Evolutionary conservation across 768 basidiomycete species (phyloP).

Genomic region (Scleroderma citrinum): DNA sequence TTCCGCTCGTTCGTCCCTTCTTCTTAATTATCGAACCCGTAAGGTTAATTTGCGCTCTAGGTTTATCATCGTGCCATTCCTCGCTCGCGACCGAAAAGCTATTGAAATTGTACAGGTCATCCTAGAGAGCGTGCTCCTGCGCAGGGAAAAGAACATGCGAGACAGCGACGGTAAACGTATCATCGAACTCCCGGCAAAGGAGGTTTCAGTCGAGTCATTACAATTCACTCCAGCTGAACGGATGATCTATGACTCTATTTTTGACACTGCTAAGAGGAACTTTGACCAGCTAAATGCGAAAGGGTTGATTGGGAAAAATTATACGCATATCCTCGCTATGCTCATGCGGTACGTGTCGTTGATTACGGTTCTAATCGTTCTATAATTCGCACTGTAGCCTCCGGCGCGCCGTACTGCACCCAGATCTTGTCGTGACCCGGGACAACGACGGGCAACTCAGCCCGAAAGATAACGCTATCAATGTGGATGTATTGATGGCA

Average conservation of each 20-base stretch:
- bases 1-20: conserved; percentile 68
- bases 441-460: conserved; percentile 37
- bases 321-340: conserved; percentile 89
- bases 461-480: conserved; percentile 36
- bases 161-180: conserved; percentile 83
- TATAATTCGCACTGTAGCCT: conserved; percentile 41
- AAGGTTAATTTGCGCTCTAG: conserved; percentile 31
- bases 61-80: conserved; percentile 89
- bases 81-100: conserved; percentile 85
- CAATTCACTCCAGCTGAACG: conserved; percentile 76
- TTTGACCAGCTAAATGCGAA: conserved; percentile 78
- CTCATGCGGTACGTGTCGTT: conserved; percentile 68
- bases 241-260: conserved; percentile 86
- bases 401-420: conserved; percentile 90
- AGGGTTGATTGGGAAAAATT: conserved; percentile 74
- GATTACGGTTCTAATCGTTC: background rate
- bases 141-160: conserved; percentile 91
- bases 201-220: conserved; percentile 68
- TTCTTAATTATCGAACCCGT: background rate
- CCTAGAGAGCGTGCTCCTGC: conserved; percentile 77
- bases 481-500: conserved; percentile 56
- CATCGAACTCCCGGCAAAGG: conserved; percentile 83
- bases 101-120: conserved; percentile 95
- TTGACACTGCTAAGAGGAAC: conserved; percentile 67
- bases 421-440: conserved; percentile 65